Conservation (phyloP, 164 flowering plant species). For the Magnolia sinica region DNA sequence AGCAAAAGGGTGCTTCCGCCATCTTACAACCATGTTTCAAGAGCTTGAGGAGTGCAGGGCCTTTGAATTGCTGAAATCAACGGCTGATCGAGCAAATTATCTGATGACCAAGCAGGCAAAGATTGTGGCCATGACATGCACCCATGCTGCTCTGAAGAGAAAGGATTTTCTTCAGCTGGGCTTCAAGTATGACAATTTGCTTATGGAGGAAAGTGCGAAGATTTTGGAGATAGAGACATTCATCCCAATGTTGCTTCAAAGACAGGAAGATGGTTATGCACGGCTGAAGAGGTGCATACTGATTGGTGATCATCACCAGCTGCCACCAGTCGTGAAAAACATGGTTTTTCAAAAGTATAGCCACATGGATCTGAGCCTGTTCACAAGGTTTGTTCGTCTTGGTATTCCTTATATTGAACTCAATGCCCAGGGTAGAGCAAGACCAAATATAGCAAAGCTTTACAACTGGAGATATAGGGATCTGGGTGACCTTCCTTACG, state of each 20-base stretch:
- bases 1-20: slow-evolving; percentile 91
- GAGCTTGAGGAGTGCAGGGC: slow-evolving; percentile 99
- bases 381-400: slow-evolving; percentile 94
- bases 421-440: slow-evolving; percentile 97
- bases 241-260: slow-evolving; percentile 95
- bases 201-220: slow-evolving; percentile 99
- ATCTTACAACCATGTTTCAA: slow-evolving; percentile 87
- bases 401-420: slow-evolving; percentile 97
- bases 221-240: slow-evolving; percentile 96
- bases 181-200: slow-evolving; percentile 91
- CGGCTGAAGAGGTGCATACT: slow-evolving; percentile 93
- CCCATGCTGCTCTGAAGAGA: slow-evolving; percentile 96
- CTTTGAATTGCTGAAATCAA: slow-evolving; percentile 93
- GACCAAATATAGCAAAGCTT: slow-evolving; percentile 89
- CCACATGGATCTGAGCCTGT: slow-evolving; percentile 99
- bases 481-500: slow-evolving; percentile 87
- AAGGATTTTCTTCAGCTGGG: slow-evolving; percentile 93
- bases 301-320: slow-evolving; percentile 98
- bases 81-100: slow-evolving; percentile 95
- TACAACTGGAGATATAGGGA: slow-evolving; percentile 97
- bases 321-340: slow-evolving; percentile 99
- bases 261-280: slow-evolving; percentile 98
- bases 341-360: slow-evolving; percentile 99
- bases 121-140: slow-evolving; percentile 99
- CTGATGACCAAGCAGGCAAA: slow-evolving; percentile 98